Base-by-base conservation (phyloP, 2,329 filamentous ascomycete species). In the Beauveria sp. region DNA sequence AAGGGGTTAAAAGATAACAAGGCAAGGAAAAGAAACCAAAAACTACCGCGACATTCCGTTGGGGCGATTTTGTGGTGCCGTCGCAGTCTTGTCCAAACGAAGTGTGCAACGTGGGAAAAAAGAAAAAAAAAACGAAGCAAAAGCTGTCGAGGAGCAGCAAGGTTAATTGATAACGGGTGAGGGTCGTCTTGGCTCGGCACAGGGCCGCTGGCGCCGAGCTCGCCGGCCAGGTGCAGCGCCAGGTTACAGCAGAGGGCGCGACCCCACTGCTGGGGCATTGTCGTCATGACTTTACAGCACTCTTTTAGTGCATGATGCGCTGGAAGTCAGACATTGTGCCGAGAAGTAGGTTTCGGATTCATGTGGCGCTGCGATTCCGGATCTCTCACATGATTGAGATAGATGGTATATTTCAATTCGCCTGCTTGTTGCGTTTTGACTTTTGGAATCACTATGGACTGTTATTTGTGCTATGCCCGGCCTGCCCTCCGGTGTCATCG, bases 241-340 rank as follows among this genome's bases (percentile, higher is more conserved):
- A 34, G 12, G 31, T 34, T 12, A 12, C 31, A 34, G 31, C 9
- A 34, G 12, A 34, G 31, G 31, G 31, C 31, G 31, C 31, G 31
- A 12, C 26, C 31, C 49, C 49, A 48, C 58, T 45, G 40, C 14
- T 42, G 22, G 9, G n/a, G n/a, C 38, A 38, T 26, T 60, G 49
- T 54, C 50, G 58, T 60, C 58, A 60, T 53, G 49, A 60, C 42
- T 60, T 40, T 45, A 48, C n/a, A 60, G 58, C 16, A 40, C 7
- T 46, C 22, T 48, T 24, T 42, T 45, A 46, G 31, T 26, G 45
- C 31, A 12, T 12, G 6, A n/a, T 18, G 55, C 22, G 22, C 45
- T 34, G 45, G 45, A 22, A 48, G 24, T 8, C 14, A 14, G 8
- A 18, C 14, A n/a, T 18, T 9, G 40, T 8, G 24, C 9, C 18